Base-by-base conservation (phyloP, 106 monocot species). In the Dendrobium officinale region DNA sequence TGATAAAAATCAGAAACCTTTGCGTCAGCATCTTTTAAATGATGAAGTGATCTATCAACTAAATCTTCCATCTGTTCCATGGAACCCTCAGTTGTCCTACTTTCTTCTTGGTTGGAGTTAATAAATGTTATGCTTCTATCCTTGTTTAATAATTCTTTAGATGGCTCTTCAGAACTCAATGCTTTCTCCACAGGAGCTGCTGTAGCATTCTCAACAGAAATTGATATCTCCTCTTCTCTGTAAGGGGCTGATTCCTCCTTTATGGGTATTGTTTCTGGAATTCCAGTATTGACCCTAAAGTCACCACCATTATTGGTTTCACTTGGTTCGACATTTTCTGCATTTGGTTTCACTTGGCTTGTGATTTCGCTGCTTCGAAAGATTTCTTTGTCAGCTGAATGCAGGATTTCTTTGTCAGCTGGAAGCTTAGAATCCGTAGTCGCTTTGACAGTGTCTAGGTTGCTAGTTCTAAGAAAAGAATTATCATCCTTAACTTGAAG, bases 221-320 rank as follows among this genome's bases (percentile, higher is more conserved):
- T 79, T 72, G 76, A 79, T 82, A 45, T 47, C 24, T 75, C 83
- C 40, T 85, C 79, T 55, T 85, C 85, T 82, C 81, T 61, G 9
- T 43, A 18, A 83, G 77, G 55, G 41, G 55, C 5, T 73, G 81
- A 13, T 20, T 73, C 61, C 67, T 88, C 80, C 22, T 67, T 79
- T 26, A 47, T 9, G 26, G 77, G 47, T 73, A 67, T 74, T 75
- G 42, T 26, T 70, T 87, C 87, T 44, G 74, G 67, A 67, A 9
- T 55, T 77, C 77, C 79, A n/a, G 15, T 67, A 45, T 75, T 82
- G 31, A 29, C 42, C 47, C 77, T 77, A 16, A 64, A 66, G 55
- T 84, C 79, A 42, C 72, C 40, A 75, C 41, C 22, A 75, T 76
- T 29, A 15, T 29, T 58, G 61, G 76, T 72, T 79, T 80, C 77